Evolutionary conservation across 169 alveolate species (phyloP), one percentile per base, ranked within the genome.

Genomic region (Babesia ovis): DNA sequence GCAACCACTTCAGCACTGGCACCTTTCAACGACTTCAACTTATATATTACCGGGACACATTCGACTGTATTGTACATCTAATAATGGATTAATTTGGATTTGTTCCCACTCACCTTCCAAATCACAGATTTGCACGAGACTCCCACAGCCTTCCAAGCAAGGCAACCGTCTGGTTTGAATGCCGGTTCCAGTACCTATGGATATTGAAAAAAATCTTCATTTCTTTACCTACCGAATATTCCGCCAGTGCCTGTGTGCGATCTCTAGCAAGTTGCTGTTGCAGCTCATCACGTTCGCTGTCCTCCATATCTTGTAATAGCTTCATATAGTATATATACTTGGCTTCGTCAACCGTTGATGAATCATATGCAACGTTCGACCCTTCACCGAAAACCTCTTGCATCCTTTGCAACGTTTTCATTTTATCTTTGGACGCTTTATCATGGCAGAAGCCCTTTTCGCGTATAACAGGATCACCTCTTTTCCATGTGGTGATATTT

Each of bases 371-470:
- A 2, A 54, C 51, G 42, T 66, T 32, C 27, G 56, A 23, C 20
- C 58, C 66, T 22, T 61, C 70, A 5, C 86, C 86, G 56, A 77
- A 77, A 0, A 61, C 74, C 45, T 77, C 79, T 27, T 68, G 71
- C 79, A 77, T 77, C 41, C 75, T 42, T 35, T 77, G 79, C 46
- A 66, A 46, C 62, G 81, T 68, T 37, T 67, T 77, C 74, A 68
- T 67, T 64, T 68, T 66, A 1, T 54, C 69, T 42, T 43, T 77
- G 20, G 79, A 54, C 2, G 79, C 86, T 69, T 18, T 66, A 31
- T 77, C 86, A 32, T 77, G 86, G 14, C 72, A 50, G 42, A 77
- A 77, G 54, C 86, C 86, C 73, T 77, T 66, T 39, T 77, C 86
- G 27, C 86, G 20, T 11, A 77, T n/a, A 14, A 77, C 58, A 5